Evolutionary conservation across 768 basidiomycete genomes (phyloP), one percentile per base, ranked within the genome.

Genomic region (Filobasidium wieringae): DNA sequence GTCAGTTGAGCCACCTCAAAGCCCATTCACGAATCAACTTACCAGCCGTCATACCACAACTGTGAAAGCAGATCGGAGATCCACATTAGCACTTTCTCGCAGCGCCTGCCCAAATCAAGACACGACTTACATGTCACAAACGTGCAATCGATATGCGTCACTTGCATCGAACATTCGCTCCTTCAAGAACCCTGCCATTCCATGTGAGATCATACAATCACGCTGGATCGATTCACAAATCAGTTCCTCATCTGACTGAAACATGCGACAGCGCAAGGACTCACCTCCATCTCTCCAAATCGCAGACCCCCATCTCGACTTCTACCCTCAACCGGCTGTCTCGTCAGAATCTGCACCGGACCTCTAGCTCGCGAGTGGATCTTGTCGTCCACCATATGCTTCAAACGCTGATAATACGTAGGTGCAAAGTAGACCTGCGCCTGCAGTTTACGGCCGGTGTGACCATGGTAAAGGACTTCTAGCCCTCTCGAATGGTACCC

Each of bases 301-400:
- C 95, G 90, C 63, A 99, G 77, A 74, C 95, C 95, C 79, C 95
- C 95, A 70, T 97, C 95, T 77, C 95, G 82, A 81, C 87, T 90
- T 75, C 95, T 82, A 81, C 95, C 95, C 72, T 99, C 95, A 15
- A 99, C 95, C 12, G 95, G 95, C 70, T 99, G 95, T 50, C 95
- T 78, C 31, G 93, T 99, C 67, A 99, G 75, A 67, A 97, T 99
- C 73, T 99, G 95, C 8, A 99, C 88, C 4, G 95, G 95, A 14
- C 95, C 95, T 74, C 95, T 77, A 19, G 95, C 95, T 56, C 95
- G 83, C 29, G 95, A 93, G 76, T 99, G 95, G 54, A 97, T 99
- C 78, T 99, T 99, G 76, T 99, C 95, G 73, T 96, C 92, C 43
- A 99, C 95, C 93, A 99, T 99, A 77, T 99, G 95, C 78, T 97